These are phyloP conservation scores for Paecilomyces variotii DNA, from an alignment of 2,329 filamentous ascomycete genomes.

Conservation along the genomic window DNA sequence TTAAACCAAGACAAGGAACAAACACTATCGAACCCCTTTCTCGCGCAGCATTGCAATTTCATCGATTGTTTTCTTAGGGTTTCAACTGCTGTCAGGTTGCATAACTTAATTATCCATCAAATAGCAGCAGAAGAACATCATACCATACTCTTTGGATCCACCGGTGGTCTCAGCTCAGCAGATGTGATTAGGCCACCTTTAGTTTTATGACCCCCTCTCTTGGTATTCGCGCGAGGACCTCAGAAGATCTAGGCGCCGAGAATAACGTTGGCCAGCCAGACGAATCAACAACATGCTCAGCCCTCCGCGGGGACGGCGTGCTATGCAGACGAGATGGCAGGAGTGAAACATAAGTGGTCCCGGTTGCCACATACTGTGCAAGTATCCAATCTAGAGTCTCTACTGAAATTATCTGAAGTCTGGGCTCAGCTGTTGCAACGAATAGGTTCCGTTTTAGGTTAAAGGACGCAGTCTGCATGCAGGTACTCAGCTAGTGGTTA, in stretches of 20 bases:
- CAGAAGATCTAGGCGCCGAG: background rate
- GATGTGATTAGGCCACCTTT: background rate
- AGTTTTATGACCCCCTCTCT: background rate
- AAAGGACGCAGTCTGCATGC: background rate
- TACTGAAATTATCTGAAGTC: background rate
- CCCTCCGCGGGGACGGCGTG: background rate
- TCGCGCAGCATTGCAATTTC: background rate
- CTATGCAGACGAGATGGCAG: background rate
- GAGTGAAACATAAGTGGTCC: background rate
- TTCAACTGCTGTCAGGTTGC: background rate
- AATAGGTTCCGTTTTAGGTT: background rate
- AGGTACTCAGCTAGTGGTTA: background rate
- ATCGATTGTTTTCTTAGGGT: background rate
- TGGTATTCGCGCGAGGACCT: background rate
- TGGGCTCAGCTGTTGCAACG: background rate
- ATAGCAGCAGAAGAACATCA: background rate
- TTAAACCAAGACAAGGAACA: background rate
- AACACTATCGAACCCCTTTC: background rate
- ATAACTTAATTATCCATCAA: background rate
- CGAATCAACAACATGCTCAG: background rate
- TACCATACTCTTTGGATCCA: background rate
- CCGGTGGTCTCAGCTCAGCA: background rate
- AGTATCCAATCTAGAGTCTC: background rate
- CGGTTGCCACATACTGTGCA: background rate
- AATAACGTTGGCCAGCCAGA: background rate